phyloP scores from a whole-genome alignment of 179 eudicot species.

The Nepenthes alata region DNA sequence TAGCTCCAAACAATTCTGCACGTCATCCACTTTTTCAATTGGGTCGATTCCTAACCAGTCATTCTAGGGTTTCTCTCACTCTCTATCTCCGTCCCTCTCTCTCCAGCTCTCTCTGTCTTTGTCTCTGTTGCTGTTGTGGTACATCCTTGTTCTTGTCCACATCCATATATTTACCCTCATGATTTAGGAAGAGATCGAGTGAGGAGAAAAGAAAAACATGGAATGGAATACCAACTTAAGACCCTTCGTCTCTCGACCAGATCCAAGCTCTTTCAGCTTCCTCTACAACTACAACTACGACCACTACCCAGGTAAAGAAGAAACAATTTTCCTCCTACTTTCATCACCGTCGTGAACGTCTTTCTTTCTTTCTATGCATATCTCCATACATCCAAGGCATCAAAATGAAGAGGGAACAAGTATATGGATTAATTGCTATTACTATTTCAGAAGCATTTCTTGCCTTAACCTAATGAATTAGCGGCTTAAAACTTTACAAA shows the following conservation, averaged over 20 bases:
- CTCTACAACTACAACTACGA: slow-evolving; percentile 36
- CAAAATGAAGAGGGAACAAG: too few relatives aligned
- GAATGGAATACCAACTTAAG: slow-evolving; percentile 41
- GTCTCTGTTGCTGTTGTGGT: not conserved
- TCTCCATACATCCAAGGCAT: too few relatives aligned
- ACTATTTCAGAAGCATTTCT: too few relatives aligned
- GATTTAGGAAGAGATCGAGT: not conserved
- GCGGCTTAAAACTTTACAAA: too few relatives aligned
- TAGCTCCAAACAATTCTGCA: too few relatives aligned
- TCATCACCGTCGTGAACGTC: too few relatives aligned
- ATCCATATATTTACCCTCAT: not conserved
- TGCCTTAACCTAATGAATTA: too few relatives aligned
- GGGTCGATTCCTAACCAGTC: too few relatives aligned
- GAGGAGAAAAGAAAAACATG: slow-evolving; percentile 19
- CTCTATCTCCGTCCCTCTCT: not conserved
- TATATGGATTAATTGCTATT: too few relatives aligned
- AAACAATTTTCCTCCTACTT: not conserved
- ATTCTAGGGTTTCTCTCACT: not conserved
- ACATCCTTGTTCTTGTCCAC: not conserved
- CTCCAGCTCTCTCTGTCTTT: not conserved
- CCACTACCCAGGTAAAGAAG: slow-evolving; percentile 25
- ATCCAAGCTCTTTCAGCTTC: slow-evolving; percentile 39
- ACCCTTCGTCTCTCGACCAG: slow-evolving; percentile 33
- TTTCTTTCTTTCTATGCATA: too few relatives aligned
- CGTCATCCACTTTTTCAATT: too few relatives aligned